Conservation (phyloP, 257 asterid genomes). For the Solanum stenotomum region DNA sequence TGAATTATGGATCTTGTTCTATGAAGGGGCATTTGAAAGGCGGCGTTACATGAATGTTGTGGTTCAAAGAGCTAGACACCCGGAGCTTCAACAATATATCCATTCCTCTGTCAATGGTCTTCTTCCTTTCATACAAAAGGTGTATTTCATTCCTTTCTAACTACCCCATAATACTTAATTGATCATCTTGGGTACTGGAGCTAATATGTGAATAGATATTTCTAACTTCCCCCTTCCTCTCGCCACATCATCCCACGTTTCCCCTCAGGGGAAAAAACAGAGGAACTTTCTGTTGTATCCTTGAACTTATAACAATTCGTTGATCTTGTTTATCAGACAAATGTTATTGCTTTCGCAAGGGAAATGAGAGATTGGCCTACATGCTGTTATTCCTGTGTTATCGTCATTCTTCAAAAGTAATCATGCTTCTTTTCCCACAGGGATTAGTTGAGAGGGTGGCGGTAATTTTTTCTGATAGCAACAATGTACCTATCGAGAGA, state of each 20-base stretch:
- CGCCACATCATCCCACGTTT: not conserved
- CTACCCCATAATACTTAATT: not conserved
- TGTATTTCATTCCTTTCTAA: not conserved
- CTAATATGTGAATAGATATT: not conserved
- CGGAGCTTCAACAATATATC: slow-evolving; percentile 63
- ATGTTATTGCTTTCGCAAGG: not conserved
- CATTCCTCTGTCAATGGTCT: slow-evolving; percentile 64
- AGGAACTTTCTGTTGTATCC: not conserved
- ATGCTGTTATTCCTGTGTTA: not conserved
- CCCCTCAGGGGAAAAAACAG: not conserved
- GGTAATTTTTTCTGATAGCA: slow-evolving; percentile 51
- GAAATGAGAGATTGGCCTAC: not conserved
- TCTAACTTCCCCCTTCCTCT: not conserved
- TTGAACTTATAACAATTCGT: not conserved
- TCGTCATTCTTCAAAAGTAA: not conserved
- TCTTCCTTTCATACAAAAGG: slow-evolving; percentile 69
- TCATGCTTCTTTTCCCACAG: slow-evolving; percentile 19
- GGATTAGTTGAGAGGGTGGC: slow-evolving; percentile 87
- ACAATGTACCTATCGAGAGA: slow-evolving; percentile 63
- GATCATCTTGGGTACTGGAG: not conserved
- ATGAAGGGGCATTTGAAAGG: slow-evolving; percentile 77
- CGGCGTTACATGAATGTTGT: slow-evolving; percentile 79
- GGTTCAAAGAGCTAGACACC: slow-evolving; percentile 75
- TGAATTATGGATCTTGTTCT: not conserved
- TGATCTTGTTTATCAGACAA: not conserved